Percentiles rank a stretch among this genome's conserved stretches.
phyloP scores from a whole-genome alignment of 2,329 filamentous ascomycete species.

The Orbilia ellipsospora region DNA sequence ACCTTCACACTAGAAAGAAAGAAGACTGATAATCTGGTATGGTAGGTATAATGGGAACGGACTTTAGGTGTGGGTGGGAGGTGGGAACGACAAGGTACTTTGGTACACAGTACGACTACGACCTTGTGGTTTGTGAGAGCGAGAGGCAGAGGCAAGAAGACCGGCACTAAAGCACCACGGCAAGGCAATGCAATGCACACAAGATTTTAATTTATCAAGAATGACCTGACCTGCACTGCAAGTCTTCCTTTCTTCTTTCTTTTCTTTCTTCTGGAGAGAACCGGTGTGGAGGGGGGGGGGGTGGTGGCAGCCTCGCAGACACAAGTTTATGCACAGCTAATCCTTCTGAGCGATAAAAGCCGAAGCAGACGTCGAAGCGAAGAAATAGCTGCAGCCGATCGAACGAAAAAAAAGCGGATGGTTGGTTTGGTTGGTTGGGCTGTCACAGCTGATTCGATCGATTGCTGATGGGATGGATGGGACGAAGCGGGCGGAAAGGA shows the following conservation, averaged over 20 bases:
- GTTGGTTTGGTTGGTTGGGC: no score
- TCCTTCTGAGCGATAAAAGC: slow-evolving; percentile 33
- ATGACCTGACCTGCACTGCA: no score
- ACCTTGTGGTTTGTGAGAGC: no score
- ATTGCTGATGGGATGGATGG: slow-evolving; percentile 7
- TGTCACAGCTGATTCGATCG: background rate
- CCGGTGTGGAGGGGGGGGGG: background rate
- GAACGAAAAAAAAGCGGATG: slow-evolving; percentile 6
- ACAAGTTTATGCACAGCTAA: slow-evolving; percentile 21
- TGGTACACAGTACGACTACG: slow-evolving; percentile 43
- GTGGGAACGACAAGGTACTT: slow-evolving; percentile 32
- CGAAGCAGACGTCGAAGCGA: slow-evolving; percentile 18
- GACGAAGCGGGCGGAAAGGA: background rate
- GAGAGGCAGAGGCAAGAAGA: no score
- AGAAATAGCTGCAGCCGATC: slow-evolving; percentile 43
- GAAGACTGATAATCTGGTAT: no score
- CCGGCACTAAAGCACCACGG: background rate
- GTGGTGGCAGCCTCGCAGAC: slow-evolving; percentile 19
- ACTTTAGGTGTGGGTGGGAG: slow-evolving; percentile 13
- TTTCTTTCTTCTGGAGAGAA: background rate
- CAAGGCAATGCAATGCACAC: slow-evolving; percentile 21
- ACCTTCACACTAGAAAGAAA: no score
- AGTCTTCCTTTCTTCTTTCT: background rate
- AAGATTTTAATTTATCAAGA: background rate
- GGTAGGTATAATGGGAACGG: no score